Percentiles rank a stretch among this genome's conserved stretches.
Conservation (phyloP, 306 rosid genomes). For the Hippophae gyantsensis region DNA sequence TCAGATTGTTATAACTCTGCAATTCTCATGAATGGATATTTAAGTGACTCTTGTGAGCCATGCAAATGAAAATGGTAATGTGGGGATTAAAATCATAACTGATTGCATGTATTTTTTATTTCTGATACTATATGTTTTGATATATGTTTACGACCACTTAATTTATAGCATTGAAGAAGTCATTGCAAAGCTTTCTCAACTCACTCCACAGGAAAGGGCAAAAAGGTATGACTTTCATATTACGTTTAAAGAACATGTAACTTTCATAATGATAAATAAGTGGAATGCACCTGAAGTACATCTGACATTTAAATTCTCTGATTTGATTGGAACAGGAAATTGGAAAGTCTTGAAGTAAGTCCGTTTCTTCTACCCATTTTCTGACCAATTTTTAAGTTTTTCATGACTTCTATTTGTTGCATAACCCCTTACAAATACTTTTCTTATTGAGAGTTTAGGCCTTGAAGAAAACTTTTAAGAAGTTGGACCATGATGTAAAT, state of each 20-base stretch:
- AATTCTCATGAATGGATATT: too few relatives aligned
- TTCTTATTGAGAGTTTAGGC: conserved; percentile 41
- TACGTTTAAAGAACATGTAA: background rate
- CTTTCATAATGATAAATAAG: conserved; percentile 3
- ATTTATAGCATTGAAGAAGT: conserved; percentile 53
- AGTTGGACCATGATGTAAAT: conserved; percentile 70
- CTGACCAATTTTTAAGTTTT: conserved; percentile 3
- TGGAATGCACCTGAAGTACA: conserved; percentile 14
- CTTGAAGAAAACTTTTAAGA: conserved; percentile 74
- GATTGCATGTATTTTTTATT: too few relatives aligned
- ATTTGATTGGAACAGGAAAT: conserved; percentile 45
- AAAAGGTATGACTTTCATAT: conserved; percentile 41
- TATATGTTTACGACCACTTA: background rate
- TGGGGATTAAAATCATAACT: too few relatives aligned
- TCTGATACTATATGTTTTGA: too few relatives aligned
- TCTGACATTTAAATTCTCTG: conserved; percentile 17
- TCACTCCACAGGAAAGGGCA: conserved; percentile 74
- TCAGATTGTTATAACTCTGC: too few relatives aligned
- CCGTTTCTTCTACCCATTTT: conserved; percentile 8
- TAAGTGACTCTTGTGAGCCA: too few relatives aligned
- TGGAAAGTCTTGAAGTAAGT: conserved; percentile 87
- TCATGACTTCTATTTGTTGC: conserved; percentile 1
- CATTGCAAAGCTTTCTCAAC: conserved; percentile 53
- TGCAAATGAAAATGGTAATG: too few relatives aligned
- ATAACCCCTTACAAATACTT: conserved; percentile 10